Evolutionary conservation across 331 rosid genomes (phyloP), one percentile per base, ranked within the genome.

Genomic region (Malus hybrid): DNA sequence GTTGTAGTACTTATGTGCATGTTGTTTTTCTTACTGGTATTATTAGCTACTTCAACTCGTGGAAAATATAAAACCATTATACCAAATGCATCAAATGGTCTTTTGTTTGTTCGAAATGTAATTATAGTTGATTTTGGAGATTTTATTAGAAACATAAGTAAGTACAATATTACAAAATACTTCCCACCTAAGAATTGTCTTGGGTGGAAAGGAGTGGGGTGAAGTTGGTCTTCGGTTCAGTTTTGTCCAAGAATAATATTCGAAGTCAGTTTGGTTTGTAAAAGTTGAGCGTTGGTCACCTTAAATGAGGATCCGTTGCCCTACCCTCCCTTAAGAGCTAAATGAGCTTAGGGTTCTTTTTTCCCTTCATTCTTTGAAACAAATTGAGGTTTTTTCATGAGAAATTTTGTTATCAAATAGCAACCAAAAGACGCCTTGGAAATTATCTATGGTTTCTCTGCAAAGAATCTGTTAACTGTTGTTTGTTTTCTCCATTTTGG

Each of bases 401-500:
- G 69, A 74, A 60, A 60, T 12, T 22, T 22, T 60, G 33, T 56
- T 56, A 19, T 56, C 62, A 27, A 24, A n/a, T 31, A 14, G 79
- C 73, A 54, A 76, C 32, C 46, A 57, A 27, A 14, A 29, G 10
- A 42, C 46, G 52, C 46, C 27, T 69, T 15, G 54, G 55, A 46
- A n/a, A 15, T 19, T 77, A 13, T 13, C 19, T 71, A 34, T 56
- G 33, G 33, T 71, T 56, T 56, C 46, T 71, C 65, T 55, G 31
- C 19, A 7, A 19, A 54, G n/a, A 19, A 54, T 11, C 19, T 71
- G 46, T 31, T 46, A 9, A 24, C 20, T 20, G 57, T 32, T 77
- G 76, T 36, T 60, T 75, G 14, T 60, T 60, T 71, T 72, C 31
- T 28, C 52, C 72, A 39, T 67, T 65, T 52, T 27, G 69, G 13